Evolutionary conservation across 257 asterid species (phyloP), one percentile per base, ranked within the genome.

Genomic region (Prunella vulgaris): DNA sequence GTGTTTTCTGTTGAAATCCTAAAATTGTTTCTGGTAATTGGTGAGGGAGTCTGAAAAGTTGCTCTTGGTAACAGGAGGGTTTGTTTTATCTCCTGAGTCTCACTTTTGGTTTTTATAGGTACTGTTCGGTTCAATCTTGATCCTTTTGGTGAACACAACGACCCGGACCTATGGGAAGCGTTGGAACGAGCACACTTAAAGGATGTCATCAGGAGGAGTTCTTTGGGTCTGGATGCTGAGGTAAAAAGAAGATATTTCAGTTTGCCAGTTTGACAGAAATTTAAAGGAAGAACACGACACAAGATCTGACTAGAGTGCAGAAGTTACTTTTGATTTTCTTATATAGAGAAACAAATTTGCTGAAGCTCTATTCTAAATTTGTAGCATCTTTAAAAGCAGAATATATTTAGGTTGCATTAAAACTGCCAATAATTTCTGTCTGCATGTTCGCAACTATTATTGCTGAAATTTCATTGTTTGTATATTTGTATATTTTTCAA

Each of bases 131-230:
- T 92, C 82, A 87, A 92, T 67, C 96, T 89, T 71, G 97, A 92
- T 78, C 98, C 98, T 54, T 92, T 92, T 69, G 66, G 86, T 42
- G 96, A 92, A 72, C 98, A 87, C 76, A 80, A 79, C 49, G 96
- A 92, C 71, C 79, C 86, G 5, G 95, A 85, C 78, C 86, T 92
- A 4, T 92, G 98, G 98, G 97, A 89, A 79, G 92, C 96, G 25
- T 74, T 92, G 72, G 98, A 89, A 75, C 77, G 93, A 52, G 96
- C 98, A 10, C 95, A 87, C 81, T 78, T 92, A 33, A 89, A 89
- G 77, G 90, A 86, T 74, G 89, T 83, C 68, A 84, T 92, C 81
- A 78, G 88, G 70, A 86, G 85, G 75, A 84, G 74, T 82, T 66
- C 86, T 44, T 68, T 79, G 37, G 96, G 98, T 58, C 81, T 92